Base-by-base conservation (phyloP, 2,329 filamentous ascomycete genomes). In the Pyrenochaeta sp. region DNA sequence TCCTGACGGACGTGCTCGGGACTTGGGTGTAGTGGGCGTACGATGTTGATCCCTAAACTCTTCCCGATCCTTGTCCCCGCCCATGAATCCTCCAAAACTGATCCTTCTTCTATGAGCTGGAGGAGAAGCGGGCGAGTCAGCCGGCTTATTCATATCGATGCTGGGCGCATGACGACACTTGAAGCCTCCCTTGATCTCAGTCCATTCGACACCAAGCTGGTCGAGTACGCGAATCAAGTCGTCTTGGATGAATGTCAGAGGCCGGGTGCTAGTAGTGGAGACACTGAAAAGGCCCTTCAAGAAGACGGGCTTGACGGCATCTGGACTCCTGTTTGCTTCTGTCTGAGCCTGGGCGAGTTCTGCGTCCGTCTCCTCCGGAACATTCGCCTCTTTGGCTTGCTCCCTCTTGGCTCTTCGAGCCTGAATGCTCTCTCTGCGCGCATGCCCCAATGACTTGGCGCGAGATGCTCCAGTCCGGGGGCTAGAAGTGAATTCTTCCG, bases 241-340 rank as follows among this genome's bases (percentile, higher is more conserved):
- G 6, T 85, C 78, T 26, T 93, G 85, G 51, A 99, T 99, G 46
- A 90, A 85, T 1, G 85, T 78, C 8, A 97, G 83, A 1, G 93
- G 90, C 67, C 95, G 96, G 65, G 87, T 94, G 44, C 91, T 96
- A 6, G 94, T 99, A 0, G 94, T 99, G 3, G 90, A 95, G 40
- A 97, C 94, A 62, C 93, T 97, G 75, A 99, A 97, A 13, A 99
- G 80, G 4, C 94, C 94, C 72, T 97, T 99, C 44, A 99, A 82
- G 69, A 88, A 97, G 3, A 97, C 94, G 0, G 94, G 94, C 69
- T 96, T 96, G 39, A 93, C 86, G 48, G 93, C 83, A 56, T 95
- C 90, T 4, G 88, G 85, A 56, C 83, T 86, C 17, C 74, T 71
- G 15, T 53, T 85, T 49, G 81, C 78, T 36, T 74, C 71, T 27